Evolutionary conservation across 2,329 filamentous ascomycete species (phyloP).

Genomic region (Aureobasidium sp.): DNA sequence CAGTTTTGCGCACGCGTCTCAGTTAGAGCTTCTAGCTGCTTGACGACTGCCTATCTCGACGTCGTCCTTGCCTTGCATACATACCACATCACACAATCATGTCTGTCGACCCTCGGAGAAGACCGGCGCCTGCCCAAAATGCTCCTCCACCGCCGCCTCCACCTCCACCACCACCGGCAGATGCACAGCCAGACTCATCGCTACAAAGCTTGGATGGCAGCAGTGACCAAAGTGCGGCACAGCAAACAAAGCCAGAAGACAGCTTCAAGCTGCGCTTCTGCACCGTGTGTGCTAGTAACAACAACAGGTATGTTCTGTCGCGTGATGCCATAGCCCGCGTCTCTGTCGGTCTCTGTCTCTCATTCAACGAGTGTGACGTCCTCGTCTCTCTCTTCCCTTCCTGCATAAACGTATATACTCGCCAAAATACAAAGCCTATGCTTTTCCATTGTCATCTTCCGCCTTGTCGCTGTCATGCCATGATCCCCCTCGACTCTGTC

Average conservation of each 20-base stretch:
- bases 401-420: slow-evolving; percentile 15
- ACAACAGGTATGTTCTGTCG: slow-evolving; percentile 67
- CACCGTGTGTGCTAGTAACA: slow-evolving; percentile 97
- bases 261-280: slow-evolving; percentile 90
- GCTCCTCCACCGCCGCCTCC: slow-evolving; percentile 40
- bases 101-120: slow-evolving; percentile 42
- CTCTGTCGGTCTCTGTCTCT: not conserved
- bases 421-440: slow-evolving; percentile 11
- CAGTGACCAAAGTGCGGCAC: slow-evolving; percentile 30
- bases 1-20: not conserved
- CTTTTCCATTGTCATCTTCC: not conserved
- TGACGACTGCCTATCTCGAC: not conserved
- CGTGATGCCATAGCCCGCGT: not conserved
- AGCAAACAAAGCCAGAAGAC: slow-evolving; percentile 35
- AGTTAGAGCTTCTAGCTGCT: not conserved
- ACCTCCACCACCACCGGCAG: slow-evolving; percentile 43
- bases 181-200: slow-evolving; percentile 29
- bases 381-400: not conserved
- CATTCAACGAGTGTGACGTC: not conserved
- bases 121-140: slow-evolving; percentile 30
- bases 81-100: slow-evolving; percentile 23
- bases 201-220: slow-evolving; percentile 25
- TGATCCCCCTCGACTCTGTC: slow-evolving; percentile 1
- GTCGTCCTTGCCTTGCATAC: not conserved
- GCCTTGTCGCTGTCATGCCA: not conserved